Base-by-base conservation (phyloP, 2,329 filamentous ascomycete species). In the Thielaviopsis euricoi region DNA sequence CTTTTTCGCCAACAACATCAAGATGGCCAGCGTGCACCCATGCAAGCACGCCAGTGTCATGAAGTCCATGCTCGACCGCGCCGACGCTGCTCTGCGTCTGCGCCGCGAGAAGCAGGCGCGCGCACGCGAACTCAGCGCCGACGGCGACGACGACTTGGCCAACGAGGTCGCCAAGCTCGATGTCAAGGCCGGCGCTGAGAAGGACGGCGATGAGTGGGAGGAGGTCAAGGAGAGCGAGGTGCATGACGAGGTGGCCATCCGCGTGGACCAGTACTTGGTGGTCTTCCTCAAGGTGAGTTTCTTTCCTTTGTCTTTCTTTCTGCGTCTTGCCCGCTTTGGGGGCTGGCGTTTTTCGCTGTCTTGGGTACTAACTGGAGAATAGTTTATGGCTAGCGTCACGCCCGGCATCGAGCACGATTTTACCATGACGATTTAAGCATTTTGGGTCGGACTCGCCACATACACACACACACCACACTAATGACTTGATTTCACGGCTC, bases 31-130 rank as follows among this genome's bases (percentile, higher is more conserved):
- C 33, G 87, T 98, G 15, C 93, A 98, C 67, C 93, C 93, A 3
- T 98, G 93, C 80, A 94, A 93, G 69, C 93, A 98, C 69, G 93
- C 93, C 10, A 86, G 86, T 26, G 93, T 98, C 64, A 98, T 98
- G 93, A 98, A 97, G 74, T 88, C 88, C 22, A 81, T 98, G 4
- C 84, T 98, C 46, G 93, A 97, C 71, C 88, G 93, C 40, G 93
- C 93, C 52, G 91, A 98, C 68, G 89, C 89, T 22, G 91, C 91
- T 0, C 78, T 97, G 57, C 95, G 95, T 70, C 80, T 95, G 57
- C 83, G 91, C 22, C 79, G 89, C 51, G 86, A 91, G 65, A 95
- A 90, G 76, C 52, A 50, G 25, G 52, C 53, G n/a, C 46, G 53
- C 19, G 56, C 59, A 3, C 56, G 56, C 21, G 56, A 60, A 19